phyloP scores from a whole-genome alignment of 257 asterid species.

The Salvia miltiorrhiza region DNA sequence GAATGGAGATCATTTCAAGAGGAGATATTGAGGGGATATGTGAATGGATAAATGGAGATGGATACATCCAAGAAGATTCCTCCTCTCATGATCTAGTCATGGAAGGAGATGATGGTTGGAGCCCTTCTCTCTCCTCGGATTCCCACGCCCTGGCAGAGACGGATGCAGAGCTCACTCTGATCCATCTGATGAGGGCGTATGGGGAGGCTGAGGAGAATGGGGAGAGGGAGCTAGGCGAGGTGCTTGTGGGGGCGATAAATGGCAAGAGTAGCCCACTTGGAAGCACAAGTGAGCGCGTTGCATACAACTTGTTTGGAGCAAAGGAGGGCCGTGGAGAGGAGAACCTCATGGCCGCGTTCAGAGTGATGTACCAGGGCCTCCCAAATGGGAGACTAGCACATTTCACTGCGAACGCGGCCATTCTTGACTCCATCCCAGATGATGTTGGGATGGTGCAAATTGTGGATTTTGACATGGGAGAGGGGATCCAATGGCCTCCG shows the following conservation, averaged over 20 bases:
- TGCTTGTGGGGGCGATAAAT: slow-evolving; percentile 38
- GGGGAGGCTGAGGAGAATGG: slow-evolving; percentile 60
- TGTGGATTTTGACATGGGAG: slow-evolving; percentile 53
- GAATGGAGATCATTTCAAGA: slow-evolving; percentile 1
- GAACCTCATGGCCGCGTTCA: slow-evolving; percentile 47
- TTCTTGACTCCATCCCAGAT: slow-evolving; percentile 46
- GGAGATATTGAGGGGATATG: slow-evolving; percentile 25
- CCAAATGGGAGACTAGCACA: slow-evolving; percentile 63
- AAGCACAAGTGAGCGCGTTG: slow-evolving; percentile 44
- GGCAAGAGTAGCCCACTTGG: slow-evolving; percentile 51
- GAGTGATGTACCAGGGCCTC: slow-evolving; percentile 43
- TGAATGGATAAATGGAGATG: slow-evolving; percentile 45
- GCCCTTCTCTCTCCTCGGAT: slow-evolving; percentile 35
- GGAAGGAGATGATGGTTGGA: slow-evolving; percentile 30
- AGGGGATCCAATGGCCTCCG: slow-evolving; percentile 65
- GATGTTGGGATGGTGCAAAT: slow-evolving; percentile 25
- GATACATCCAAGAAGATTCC: slow-evolving; percentile 15
- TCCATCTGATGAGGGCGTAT: slow-evolving; percentile 54
- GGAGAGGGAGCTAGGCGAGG: slow-evolving; percentile 46
- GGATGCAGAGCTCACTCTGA: slow-evolving; percentile 26
- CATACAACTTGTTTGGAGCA: slow-evolving; percentile 49
- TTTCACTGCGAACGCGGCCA: slow-evolving; percentile 46
- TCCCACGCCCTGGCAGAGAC: slow-evolving; percentile 18
- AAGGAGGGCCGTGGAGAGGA: slow-evolving; percentile 35
- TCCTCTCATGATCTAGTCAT: slow-evolving; percentile 25